These are phyloP conservation scores for Acanthamoeba royreba DNA, from an alignment of 208 protist species.

Conservation along the genomic window DNA sequence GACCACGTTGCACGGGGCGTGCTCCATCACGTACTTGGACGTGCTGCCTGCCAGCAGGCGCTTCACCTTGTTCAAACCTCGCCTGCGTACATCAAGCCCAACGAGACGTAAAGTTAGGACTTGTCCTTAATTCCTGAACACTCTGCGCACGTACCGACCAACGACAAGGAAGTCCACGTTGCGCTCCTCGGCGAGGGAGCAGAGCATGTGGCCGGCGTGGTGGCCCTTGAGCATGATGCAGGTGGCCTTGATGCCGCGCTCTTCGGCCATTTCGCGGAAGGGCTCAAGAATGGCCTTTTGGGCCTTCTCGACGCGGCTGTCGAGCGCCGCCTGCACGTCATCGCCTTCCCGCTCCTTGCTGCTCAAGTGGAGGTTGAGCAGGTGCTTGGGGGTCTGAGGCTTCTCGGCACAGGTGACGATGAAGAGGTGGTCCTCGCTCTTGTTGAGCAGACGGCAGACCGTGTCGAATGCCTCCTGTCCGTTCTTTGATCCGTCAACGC, in stretches of 20 bases:
- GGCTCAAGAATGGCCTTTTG: slow-evolving; percentile 5
- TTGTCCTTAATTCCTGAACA: not conserved
- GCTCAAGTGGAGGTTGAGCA: not conserved
- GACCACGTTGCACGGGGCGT: slow-evolving; percentile 39
- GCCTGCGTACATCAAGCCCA: not conserved
- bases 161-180: slow-evolving; percentile 33
- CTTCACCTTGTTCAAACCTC: slow-evolving; percentile 8
- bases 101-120: not conserved
- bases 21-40: slow-evolving; percentile 40
- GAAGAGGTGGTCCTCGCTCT: not conserved
- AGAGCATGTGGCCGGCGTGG: not conserved
- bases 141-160: not conserved
- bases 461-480: slow-evolving; percentile 16
- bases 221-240: slow-evolving; percentile 20
- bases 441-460: not conserved
- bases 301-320: not conserved
- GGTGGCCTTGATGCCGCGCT: not conserved
- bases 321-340: not conserved
- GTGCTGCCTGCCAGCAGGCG: not conserved
- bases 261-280: not conserved
- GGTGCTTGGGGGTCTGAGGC: not conserved
- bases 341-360: not conserved
- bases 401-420: slow-evolving; percentile 14
- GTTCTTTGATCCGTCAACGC: not conserved
- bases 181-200: not conserved